Base-by-base conservation (phyloP, 257 asterid genomes). In the Fraxinus quadrangulata region DNA sequence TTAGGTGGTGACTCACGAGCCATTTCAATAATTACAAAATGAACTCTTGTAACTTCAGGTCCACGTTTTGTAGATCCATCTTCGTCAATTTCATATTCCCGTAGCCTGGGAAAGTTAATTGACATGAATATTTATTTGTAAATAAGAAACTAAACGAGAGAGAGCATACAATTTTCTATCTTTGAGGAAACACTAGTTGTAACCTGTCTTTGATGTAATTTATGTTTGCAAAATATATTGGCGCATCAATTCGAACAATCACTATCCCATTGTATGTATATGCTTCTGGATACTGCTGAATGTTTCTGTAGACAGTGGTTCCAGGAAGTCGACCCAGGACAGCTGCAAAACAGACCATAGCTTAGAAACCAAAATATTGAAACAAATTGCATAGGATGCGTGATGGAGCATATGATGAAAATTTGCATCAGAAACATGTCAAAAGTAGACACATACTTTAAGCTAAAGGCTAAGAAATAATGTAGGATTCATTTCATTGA, bases 241-340 rank as follows among this genome's bases (percentile, higher is more conserved):
- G 99, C 1, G 99, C 96, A 86, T 95, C 99, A 37, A 95, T 81
- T 74, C 99, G 93, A 85, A 95, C 99, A 83, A 93, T 91, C 80
- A 93, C 99, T 59, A 95, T 90, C 78, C 99, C 99, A 0, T 95
- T 93, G 86, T 92, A 95, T 71, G 97, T 92, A 87, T 92, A 92
- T 67, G 99, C 94, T 85, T 95, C 99, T 33, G 99, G 99, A 84
- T 95, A 95, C 84, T 95, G 99, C 83, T 90, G 91, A 77, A 83
- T 82, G 83, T 95, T 95, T 87, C 99, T 87, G 59, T 95, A 95
- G 68, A 95, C 86, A 31, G 99, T 95, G 42, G 99, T 95, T 47
- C 98, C 99, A 81, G 99, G 99, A 81, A 95, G 89, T 69, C 99
- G 97, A 28, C 99, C 98, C 89, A 95, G 89, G 82, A 87, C 87